Evolutionary conservation across 2,329 filamentous ascomycete species (phyloP).

Genomic region (Trichoderma harzianum): DNA sequence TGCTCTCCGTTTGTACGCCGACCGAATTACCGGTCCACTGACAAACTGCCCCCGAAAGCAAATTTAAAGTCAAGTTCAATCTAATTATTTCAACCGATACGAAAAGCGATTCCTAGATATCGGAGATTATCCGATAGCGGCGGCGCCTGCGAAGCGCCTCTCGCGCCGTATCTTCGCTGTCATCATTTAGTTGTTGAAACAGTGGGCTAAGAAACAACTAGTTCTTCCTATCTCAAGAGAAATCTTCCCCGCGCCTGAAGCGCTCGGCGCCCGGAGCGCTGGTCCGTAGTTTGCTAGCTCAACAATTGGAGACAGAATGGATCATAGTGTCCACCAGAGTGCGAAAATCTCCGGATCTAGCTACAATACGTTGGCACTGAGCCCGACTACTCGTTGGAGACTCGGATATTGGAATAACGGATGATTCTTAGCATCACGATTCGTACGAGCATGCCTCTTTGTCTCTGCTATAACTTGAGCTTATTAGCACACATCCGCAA

Average conservation of each 20-base stretch:
- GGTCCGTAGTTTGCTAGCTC: neutral
- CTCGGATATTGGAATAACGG: neutral
- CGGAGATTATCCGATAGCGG: neutral
- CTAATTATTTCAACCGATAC: neutral
- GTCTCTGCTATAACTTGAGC: neutral
- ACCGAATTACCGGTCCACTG: neutral
- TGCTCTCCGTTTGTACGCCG: neutral
- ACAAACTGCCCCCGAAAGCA: neutral
- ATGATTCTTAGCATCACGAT: neutral
- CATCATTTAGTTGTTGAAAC: neutral
- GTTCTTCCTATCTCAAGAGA: neutral
- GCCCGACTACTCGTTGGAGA: neutral
- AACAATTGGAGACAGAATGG: neutral
- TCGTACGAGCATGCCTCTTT: neutral
- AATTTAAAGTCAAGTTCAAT: neutral
- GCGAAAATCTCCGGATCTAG: neutral
- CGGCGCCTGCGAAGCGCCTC: neutral
- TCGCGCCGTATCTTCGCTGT: neutral
- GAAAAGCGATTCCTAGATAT: neutral
- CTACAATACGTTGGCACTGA: neutral
- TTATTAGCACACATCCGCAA: neutral
- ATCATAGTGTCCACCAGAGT: neutral
- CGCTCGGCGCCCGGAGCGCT: neutral
- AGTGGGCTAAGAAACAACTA: neutral
- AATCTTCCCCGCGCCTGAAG: neutral